Evolutionary conservation across 768 basidiomycete species (phyloP).

Genomic region (Tephrocybe sp.): DNA sequence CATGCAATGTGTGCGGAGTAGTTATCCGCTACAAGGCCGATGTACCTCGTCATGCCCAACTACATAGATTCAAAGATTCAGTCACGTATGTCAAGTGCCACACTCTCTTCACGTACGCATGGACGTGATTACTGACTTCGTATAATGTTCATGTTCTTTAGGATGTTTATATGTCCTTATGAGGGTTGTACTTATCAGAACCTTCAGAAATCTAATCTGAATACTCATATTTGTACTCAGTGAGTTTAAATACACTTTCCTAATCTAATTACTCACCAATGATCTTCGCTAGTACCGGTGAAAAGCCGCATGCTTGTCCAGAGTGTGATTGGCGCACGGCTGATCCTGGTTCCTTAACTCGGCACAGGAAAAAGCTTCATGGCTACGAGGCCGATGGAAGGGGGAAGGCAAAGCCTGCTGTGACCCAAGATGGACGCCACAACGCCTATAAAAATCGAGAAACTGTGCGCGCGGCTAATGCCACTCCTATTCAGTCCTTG

Average conservation of each 20-base stretch:
- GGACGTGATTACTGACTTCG: too few species aligned
- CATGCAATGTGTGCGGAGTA: constrained; percentile 17
- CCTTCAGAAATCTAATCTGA: constrained; percentile 28
- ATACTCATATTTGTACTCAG: constrained; percentile 29
- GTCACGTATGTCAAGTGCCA: constrained; percentile 11
- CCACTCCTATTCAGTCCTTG: too few species aligned
- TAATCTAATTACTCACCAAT: neutral
- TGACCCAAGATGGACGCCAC: neutral
- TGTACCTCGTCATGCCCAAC: constrained; percentile 17
- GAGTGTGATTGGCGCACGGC: constrained; percentile 24
- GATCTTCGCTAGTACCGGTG: constrained; percentile 21
- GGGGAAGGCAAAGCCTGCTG: constrained; percentile 1
- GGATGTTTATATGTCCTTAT: constrained; percentile 27
- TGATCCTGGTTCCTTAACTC: constrained; percentile 27
- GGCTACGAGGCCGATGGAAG: constrained; percentile 17
- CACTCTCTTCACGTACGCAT: neutral
- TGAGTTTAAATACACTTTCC: constrained; percentile 10
- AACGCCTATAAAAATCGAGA: neutral
- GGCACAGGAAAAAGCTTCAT: constrained; percentile 29
- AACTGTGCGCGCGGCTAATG: too few species aligned
- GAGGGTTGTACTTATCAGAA: constrained; percentile 24
- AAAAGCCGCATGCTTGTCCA: constrained; percentile 24
- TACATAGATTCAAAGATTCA: constrained; percentile 11
- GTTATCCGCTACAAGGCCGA: constrained; percentile 20
- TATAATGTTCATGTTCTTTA: constrained; percentile 6